phyloP scores from a whole-genome alignment of 352 stramenopile species.

The Aphanomyces cochlioides region DNA sequence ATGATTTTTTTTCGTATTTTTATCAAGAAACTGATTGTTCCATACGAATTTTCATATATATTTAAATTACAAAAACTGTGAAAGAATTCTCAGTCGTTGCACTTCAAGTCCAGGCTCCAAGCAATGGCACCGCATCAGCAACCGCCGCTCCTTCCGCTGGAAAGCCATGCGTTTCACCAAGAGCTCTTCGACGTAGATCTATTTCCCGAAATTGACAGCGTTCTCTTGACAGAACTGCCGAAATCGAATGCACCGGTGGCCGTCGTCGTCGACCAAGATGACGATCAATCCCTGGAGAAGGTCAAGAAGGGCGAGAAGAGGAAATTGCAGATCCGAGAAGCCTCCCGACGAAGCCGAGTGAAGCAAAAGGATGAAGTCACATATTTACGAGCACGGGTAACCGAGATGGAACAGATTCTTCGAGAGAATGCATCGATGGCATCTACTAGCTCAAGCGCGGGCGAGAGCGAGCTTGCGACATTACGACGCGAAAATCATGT shows the following conservation, averaged over 20 bases:
- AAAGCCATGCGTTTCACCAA: conserved; percentile 1
- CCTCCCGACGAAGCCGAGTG: conserved; percentile 23
- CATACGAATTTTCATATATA: conserved; percentile 13
- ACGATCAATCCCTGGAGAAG: background rate
- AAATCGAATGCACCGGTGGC: background rate
- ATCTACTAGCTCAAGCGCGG: background rate
- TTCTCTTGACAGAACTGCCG: background rate
- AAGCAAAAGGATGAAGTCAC: conserved; percentile 31
- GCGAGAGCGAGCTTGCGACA: background rate
- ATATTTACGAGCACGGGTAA: conserved; percentile 20
- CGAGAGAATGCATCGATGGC: conserved; percentile 4
- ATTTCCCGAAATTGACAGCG: background rate
- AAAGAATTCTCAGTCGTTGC: no score
- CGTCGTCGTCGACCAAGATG: background rate
- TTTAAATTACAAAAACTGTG: no score
- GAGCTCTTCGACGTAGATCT: background rate
- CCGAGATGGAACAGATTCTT: conserved; percentile 24
- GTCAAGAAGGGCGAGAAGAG: conserved; percentile 28
- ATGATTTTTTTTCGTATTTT: no score
- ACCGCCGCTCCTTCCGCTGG: background rate
- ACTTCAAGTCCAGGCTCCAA: background rate
- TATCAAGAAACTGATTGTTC: background rate
- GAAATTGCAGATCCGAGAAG: conserved; percentile 28
- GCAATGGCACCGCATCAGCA: conserved; percentile 13
- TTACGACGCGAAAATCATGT: conserved; percentile 26